Evolutionary conservation across 2,329 filamentous ascomycete genomes (phyloP).

Genomic region (Anthostomella pinea): DNA sequence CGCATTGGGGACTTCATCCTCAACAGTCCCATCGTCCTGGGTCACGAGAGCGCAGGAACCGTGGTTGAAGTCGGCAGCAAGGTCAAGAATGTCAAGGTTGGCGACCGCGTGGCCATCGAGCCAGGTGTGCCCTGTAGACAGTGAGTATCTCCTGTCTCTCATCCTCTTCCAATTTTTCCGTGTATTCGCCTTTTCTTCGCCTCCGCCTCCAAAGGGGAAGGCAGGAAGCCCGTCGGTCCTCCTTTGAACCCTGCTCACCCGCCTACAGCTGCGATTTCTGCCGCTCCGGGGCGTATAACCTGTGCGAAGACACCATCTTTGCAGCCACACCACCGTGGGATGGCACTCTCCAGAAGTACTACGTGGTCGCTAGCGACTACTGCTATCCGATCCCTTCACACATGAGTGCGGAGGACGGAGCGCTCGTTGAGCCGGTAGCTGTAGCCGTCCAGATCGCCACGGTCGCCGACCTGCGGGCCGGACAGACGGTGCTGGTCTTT

Average conservation of each 20-base stretch:
- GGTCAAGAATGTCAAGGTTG: slow-evolving; percentile 41
- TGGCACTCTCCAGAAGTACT: slow-evolving; percentile 49
- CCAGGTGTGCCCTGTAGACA: slow-evolving; percentile 43
- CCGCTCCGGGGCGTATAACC: slow-evolving; percentile 38
- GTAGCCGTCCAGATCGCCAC: slow-evolving; percentile 48
- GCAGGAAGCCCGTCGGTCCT: too few species aligned
- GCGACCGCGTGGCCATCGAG: slow-evolving; percentile 47
- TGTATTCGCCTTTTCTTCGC: too few species aligned
- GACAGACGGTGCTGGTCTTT: slow-evolving; percentile 45
- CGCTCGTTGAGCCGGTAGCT: slow-evolving; percentile 50
- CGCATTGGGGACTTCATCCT: slow-evolving; percentile 45
- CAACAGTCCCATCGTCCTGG: slow-evolving; percentile 44
- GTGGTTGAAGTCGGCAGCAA: slow-evolving; percentile 39
- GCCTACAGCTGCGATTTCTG: slow-evolving; percentile 39
- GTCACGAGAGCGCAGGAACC: slow-evolving; percentile 44
- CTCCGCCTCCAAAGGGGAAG: too few species aligned
- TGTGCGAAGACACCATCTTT: slow-evolving; percentile 44
- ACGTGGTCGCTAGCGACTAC: slow-evolving; percentile 43
- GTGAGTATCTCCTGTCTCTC: slow-evolving; percentile 1
- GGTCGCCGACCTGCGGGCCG: slow-evolving; percentile 36
- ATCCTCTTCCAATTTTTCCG: too few species aligned
- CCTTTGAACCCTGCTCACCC: not conserved
- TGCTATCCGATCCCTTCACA: slow-evolving; percentile 44
- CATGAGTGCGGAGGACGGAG: slow-evolving; percentile 49
- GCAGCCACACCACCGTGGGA: slow-evolving; percentile 49